Evolutionary conservation across 441 rosid species (phyloP), one percentile per base, ranked within the genome.

Genomic region (Gossypium trilobum): DNA sequence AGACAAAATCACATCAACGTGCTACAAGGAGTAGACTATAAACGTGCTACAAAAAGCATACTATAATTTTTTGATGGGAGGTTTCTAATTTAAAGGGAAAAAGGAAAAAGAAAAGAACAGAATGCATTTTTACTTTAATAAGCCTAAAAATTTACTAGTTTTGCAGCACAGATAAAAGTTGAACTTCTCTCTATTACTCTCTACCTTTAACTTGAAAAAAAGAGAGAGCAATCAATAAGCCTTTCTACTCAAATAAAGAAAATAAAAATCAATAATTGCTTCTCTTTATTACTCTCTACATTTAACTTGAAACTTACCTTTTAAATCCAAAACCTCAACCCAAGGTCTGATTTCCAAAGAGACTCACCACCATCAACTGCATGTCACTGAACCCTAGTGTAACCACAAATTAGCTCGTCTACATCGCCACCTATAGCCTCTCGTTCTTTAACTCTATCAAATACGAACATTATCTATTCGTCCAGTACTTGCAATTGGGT

Each of bases 391-490:
- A 68, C 25, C 83, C 94, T 14, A 87, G 92, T 3, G 91, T 96
- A 0, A 96, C 93, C 10, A 79, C 85, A 0, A 94, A 91, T 48
- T 89, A 97, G 51, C 68, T 91, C 27, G 81, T 89, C 71, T 83
- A 94, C 22, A 84, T 87, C 73, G 87, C 79, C 0, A 70, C 96
- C n/a, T 93, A 93, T 86, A 77, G 85, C 20, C 89, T 88, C 62
- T 91, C 89, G 1, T 87, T 88, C 80, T 82, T 88, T 80, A 87
- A 85, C 75, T 80, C 89, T 62, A 80, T 89, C 75, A 97, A 88
- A 78, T 91, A 91, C 81, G 93, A 96, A 0, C 85, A 91, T 25
- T 88, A 85, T 85, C 87, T 93, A 42, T 86, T 91, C 75, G 72
- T 84, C n/a, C 86, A 85, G 57, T 87, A 83, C 83, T 93, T 93